phyloP scores from a whole-genome alignment of 2,329 filamentous ascomycete genomes.

The Fusarium sp. region DNA sequence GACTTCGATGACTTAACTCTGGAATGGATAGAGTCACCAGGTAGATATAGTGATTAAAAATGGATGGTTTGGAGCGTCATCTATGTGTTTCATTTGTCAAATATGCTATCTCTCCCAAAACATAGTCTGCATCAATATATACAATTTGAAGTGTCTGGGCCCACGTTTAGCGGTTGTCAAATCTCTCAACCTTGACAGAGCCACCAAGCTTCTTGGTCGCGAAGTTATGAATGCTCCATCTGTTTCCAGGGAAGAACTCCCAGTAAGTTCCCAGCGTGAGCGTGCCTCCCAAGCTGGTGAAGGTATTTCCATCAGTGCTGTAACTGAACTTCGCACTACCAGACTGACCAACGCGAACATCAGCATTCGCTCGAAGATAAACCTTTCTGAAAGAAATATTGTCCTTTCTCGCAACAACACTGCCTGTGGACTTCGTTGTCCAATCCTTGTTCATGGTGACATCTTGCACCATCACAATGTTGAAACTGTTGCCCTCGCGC shows the following conservation, averaged over 20 bases:
- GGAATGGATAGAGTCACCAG: too few species aligned
- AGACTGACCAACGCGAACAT: conserved; percentile 5
- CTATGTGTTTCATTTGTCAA: too few species aligned
- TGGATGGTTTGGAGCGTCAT: too few species aligned
- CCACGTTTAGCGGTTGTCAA: not conserved
- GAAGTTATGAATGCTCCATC: conserved; percentile 17
- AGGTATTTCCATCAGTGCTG: conserved; percentile 1
- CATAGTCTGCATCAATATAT: not conserved
- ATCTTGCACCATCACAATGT: conserved; percentile 4
- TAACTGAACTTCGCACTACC: conserved; percentile 19
- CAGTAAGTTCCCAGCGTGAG: conserved; percentile 13
- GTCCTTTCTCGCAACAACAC: not conserved
- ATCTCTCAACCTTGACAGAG: conserved; percentile 4
- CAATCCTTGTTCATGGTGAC: conserved; percentile 15
- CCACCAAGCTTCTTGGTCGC: conserved; percentile 2
- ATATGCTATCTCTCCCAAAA: too few species aligned
- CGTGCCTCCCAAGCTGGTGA: not conserved
- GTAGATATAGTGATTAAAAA: too few species aligned
- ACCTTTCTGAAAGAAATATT: conserved; percentile 13
- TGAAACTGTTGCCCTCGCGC: conserved; percentile 14
- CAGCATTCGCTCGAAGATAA: conserved; percentile 5
- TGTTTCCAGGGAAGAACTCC: conserved; percentile 15
- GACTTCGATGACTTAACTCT: too few species aligned
- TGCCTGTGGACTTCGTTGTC: conserved; percentile 16
- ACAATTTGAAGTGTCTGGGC: not conserved